These are phyloP conservation scores for Cardamine chenopodiifolia DNA, from an alignment of 345 rosid genomes.

Conservation along the genomic window DNA sequence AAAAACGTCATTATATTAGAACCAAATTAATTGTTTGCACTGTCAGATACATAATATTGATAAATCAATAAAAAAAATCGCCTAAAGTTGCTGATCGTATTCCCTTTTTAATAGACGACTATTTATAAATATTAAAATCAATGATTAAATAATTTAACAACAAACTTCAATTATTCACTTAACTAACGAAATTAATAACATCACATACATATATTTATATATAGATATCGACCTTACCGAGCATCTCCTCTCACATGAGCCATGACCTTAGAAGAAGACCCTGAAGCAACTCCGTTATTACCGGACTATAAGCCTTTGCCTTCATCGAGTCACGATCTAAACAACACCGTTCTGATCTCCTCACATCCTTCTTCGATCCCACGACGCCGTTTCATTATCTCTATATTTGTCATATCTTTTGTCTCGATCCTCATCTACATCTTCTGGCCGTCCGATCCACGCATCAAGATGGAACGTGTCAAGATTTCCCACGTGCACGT, in stretches of 20 bases:
- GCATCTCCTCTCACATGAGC: conserved; percentile 20
- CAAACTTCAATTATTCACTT: conserved; percentile 13
- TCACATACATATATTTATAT: background rate
- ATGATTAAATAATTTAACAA: background rate
- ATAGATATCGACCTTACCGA: conserved; percentile 39
- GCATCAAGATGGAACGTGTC: conserved; percentile 55
- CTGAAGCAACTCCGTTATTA: conserved; percentile 34
- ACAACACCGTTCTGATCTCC: conserved; percentile 40
- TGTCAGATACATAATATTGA: too few species aligned
- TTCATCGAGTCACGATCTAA: conserved; percentile 14
- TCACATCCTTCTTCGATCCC: background rate
- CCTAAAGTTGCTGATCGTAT: too few species aligned
- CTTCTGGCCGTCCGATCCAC: conserved; percentile 82
- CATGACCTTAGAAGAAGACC: conserved; percentile 34
- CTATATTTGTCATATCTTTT: conserved; percentile 45
- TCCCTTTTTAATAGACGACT: too few species aligned
- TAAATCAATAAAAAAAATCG: too few species aligned
- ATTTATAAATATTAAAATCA: background rate
- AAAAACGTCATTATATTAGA: too few species aligned
- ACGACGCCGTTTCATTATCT: conserved; percentile 41
- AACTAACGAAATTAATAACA: background rate
- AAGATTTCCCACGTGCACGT: conserved; percentile 54
- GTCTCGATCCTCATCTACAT: conserved; percentile 46
- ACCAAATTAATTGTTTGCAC: too few species aligned
- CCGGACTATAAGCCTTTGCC: conserved; percentile 27